Conservation (phyloP, 2,329 filamentous ascomycete species). For the Sporothrix dimorphospora region DNA sequence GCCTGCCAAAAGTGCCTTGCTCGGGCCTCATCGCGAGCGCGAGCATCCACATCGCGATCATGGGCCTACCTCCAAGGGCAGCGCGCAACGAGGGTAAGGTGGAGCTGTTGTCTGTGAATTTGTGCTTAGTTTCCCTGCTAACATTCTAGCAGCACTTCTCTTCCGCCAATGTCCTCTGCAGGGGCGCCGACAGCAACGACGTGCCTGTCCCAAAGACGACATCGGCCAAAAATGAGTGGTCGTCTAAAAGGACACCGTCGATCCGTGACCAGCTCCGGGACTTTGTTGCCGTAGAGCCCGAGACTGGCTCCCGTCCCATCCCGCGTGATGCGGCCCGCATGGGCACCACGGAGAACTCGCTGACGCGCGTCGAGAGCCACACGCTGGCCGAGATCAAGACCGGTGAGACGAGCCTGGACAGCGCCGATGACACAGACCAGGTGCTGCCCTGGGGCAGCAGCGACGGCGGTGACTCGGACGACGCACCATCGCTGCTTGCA, state of each 20-base stretch:
- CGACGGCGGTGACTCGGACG: slow-evolving; percentile 33
- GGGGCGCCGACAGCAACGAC: background rate
- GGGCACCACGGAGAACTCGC: slow-evolving; percentile 41
- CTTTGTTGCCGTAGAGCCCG: slow-evolving; percentile 34
- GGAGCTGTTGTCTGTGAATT: background rate
- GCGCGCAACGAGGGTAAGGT: background rate
- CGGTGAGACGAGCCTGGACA: background rate
- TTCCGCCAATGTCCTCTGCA: background rate
- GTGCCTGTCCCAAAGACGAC: background rate
- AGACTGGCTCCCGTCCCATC: background rate
- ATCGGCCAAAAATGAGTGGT: background rate
- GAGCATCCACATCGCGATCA: background rate
- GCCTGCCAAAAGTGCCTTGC: slow-evolving; percentile 8
- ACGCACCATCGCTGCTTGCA: slow-evolving; percentile 28
- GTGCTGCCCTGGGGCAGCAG: slow-evolving; percentile 45
- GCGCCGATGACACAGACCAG: slow-evolving; percentile 31
- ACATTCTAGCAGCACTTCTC: background rate
- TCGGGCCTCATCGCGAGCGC: background rate
- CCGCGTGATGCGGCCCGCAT: slow-evolving; percentile 37
- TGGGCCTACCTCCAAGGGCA: background rate
- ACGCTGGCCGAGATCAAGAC: slow-evolving; percentile 37
- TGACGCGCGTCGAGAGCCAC: slow-evolving; percentile 44
- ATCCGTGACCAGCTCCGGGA: slow-evolving; percentile 49
- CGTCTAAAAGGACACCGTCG: background rate
- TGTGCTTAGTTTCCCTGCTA: background rate